phyloP scores from a whole-genome alignment of 352 stramenopile species.

The Globisporangium okanoganense region DNA sequence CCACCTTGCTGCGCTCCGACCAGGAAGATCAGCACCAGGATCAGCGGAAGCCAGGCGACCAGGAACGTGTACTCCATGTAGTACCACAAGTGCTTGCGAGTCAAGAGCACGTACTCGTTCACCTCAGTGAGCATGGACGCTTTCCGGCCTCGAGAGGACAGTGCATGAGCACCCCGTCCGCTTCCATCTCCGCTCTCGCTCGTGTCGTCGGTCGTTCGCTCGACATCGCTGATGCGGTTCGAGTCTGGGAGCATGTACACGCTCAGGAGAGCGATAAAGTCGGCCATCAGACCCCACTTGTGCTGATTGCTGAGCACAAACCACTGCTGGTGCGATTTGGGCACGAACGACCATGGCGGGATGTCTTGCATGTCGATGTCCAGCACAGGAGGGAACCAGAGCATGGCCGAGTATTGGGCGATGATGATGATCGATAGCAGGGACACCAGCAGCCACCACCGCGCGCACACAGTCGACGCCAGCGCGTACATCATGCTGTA shows the following conservation, averaged over 20 bases:
- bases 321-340: constrained; percentile 59
- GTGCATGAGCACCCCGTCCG: background rate
- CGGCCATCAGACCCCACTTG: constrained; percentile 71
- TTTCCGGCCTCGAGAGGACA: constrained; percentile 9
- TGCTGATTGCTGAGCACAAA: constrained; percentile 63
- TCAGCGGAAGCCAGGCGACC: constrained; percentile 56
- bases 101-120: constrained; percentile 55
- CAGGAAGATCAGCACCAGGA: constrained; percentile 71
- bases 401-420: constrained; percentile 62
- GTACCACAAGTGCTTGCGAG: constrained; percentile 64
- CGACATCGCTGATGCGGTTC: constrained; percentile 22
- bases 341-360: constrained; percentile 51
- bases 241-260: constrained; percentile 71
- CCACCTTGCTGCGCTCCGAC: constrained; percentile 67
- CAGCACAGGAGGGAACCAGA: constrained; percentile 65
- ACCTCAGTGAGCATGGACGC: constrained; percentile 15
- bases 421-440: constrained; percentile 66
- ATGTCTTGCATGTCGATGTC: constrained; percentile 56
- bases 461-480: constrained; percentile 42
- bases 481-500: constrained; percentile 76
- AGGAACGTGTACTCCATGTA: constrained; percentile 65
- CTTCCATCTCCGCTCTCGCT: constrained; percentile 1
- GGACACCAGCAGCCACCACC: constrained; percentile 51
- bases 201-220: constrained; percentile 11
- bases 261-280: constrained; percentile 67